phyloP scores from a whole-genome alignment of 2,329 filamentous ascomycete species.

The Plenodomus lindquistii region DNA sequence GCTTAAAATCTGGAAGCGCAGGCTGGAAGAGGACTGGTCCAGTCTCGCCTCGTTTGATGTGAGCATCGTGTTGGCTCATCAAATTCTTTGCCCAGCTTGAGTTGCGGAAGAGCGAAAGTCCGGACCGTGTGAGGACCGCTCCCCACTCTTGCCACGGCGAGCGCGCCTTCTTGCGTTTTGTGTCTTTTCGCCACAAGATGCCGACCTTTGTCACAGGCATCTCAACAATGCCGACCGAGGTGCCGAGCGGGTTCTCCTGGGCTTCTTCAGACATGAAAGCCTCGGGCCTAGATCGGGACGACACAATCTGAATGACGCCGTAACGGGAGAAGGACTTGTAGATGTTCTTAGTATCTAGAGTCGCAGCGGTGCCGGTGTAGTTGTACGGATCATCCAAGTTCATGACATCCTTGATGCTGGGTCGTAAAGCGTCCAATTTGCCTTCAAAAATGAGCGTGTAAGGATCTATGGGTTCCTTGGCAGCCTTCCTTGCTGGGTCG shows the following conservation, averaged over 20 bases:
- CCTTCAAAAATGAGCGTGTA: constrained; percentile 93
- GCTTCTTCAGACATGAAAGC: constrained; percentile 92
- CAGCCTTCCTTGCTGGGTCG: constrained; percentile 66
- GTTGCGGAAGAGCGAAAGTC: constrained; percentile 95
- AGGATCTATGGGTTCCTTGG: constrained; percentile 88
- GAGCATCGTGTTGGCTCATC: constrained; percentile 83
- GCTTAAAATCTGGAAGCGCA: constrained; percentile 87
- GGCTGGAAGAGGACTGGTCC: constrained; percentile 88
- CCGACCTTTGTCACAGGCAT: constrained; percentile 98
- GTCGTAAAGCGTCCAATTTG: constrained; percentile 79
- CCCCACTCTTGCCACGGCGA: constrained; percentile 99
- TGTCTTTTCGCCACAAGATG: constrained; percentile 89
- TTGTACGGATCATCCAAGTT: constrained; percentile 88
- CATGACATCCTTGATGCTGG: constrained; percentile 90
- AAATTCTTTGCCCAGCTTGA: constrained; percentile 88
- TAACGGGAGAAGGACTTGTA: constrained; percentile 91
- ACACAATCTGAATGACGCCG: constrained; percentile 91
- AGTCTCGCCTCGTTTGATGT: constrained; percentile 76
- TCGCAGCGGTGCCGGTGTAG: constrained; percentile 77
- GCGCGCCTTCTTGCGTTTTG: constrained; percentile 88
- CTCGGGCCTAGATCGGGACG: constrained; percentile 87
- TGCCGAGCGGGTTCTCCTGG: constrained; percentile 80
- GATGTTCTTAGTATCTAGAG: constrained; percentile 77
- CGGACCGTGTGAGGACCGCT: constrained; percentile 91
- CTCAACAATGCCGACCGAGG: constrained; percentile 85